Percentiles rank a stretch among this genome's conserved stretches.
Conservation (phyloP, 768 basidiomycete genomes). For the Lactifluus subvellereus region DNA sequence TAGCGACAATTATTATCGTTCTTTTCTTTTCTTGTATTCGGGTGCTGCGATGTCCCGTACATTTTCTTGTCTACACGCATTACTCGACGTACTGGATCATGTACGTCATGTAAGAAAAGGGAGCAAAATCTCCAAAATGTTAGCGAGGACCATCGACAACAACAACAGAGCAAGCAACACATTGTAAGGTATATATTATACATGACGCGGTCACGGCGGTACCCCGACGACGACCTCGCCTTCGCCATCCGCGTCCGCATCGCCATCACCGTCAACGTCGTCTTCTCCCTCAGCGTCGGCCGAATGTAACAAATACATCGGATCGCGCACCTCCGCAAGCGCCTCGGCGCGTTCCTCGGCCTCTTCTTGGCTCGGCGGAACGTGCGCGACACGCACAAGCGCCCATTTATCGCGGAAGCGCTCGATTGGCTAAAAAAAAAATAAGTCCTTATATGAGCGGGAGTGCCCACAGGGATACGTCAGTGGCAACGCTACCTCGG, state of each 20-base stretch:
- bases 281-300: slow-evolving; percentile 44
- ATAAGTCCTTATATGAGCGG: not conserved
- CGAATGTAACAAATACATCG: slow-evolving; percentile 44
- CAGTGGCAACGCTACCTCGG: slow-evolving; percentile 43
- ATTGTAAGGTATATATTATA: not conserved
- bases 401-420: slow-evolving; percentile 79
- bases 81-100: not conserved
- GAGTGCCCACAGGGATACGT: too few species aligned
- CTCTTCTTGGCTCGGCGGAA: slow-evolving; percentile 67
- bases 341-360: slow-evolving; percentile 73
- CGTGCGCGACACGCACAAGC: slow-evolving; percentile 66
- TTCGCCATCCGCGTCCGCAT: slow-evolving; percentile 19
- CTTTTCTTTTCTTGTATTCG: not conserved
- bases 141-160: not conserved
- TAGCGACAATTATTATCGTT: slow-evolving; percentile 22
- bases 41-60: slow-evolving; percentile 8
- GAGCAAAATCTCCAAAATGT: not conserved
- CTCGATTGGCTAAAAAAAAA: slow-evolving; percentile 51
- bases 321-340: slow-evolving; percentile 72
- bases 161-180: not conserved
- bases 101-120: slow-evolving; percentile 10
- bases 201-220: not conserved
- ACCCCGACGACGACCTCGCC: slow-evolving; percentile 6
- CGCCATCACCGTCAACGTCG: slow-evolving; percentile 58
- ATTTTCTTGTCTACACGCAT: slow-evolving; percentile 17